Conservation (phyloP, 257 asterid species). For the Leptodermis oblonga region DNA sequence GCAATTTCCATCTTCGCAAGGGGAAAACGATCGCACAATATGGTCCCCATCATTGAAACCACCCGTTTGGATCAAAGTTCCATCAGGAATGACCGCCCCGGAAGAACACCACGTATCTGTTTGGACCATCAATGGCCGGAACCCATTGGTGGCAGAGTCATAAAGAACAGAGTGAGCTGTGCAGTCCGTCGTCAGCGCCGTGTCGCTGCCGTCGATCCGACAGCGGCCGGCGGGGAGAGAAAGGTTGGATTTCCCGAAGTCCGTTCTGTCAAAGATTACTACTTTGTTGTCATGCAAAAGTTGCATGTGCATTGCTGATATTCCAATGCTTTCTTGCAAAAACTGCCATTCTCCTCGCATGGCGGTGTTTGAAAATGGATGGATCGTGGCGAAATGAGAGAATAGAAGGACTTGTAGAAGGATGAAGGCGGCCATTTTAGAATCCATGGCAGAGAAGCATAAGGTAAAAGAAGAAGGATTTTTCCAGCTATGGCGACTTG, state of each 20-base stretch:
- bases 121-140: slow-evolving; percentile 45
- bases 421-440: too few relatives aligned
- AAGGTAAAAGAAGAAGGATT: too few relatives aligned
- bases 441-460: too few relatives aligned
- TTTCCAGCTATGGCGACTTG: too few relatives aligned
- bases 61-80: slow-evolving; percentile 63
- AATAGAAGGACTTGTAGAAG: too few relatives aligned
- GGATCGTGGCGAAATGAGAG: too few relatives aligned
- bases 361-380: background rate
- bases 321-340: slow-evolving; percentile 43
- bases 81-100: slow-evolving; percentile 51
- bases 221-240: slow-evolving; percentile 45
- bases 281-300: slow-evolving; percentile 56
- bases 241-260: slow-evolving; percentile 59
- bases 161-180: slow-evolving; percentile 67
- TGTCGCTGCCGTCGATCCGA: slow-evolving; percentile 42
- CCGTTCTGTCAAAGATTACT: slow-evolving; percentile 62
- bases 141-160: slow-evolving; percentile 27
- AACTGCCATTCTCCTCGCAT: slow-evolving; percentile 19
- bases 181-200: slow-evolving; percentile 40
- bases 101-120: slow-evolving; percentile 86
- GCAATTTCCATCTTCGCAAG: slow-evolving; percentile 34
- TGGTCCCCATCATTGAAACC: slow-evolving; percentile 61
- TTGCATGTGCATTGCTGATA: slow-evolving; percentile 87
- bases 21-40: slow-evolving; percentile 24